A percentile compares a stretch with the other conserved stretches of the same genome.
Evolutionary conservation across 1,284 basidiomycete genomes (phyloP).

Genomic region (Singerocomus inundabilis): DNA sequence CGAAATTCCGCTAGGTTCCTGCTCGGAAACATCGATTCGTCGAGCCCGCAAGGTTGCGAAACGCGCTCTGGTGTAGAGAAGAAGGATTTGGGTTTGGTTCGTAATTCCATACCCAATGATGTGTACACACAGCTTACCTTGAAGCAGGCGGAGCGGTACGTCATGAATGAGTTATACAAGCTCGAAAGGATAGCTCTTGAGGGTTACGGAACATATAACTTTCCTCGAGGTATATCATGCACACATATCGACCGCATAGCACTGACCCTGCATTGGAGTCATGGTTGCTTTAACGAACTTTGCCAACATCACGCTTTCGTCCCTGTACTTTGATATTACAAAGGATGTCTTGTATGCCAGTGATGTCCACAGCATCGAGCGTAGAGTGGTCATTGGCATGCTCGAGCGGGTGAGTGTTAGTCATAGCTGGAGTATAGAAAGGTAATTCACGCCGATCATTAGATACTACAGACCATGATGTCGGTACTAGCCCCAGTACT

Average conservation of each 20-base stretch:
- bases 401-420: slow-evolving; percentile 60
- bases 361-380: slow-evolving; percentile 46
- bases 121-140: neutral
- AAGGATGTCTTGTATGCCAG: slow-evolving; percentile 92
- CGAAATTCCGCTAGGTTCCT: slow-evolving; percentile 90
- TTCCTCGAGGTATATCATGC: slow-evolving; percentile 69
- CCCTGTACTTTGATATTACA: slow-evolving; percentile 88
- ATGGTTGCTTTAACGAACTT: slow-evolving; percentile 63
- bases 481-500: slow-evolving; percentile 83
- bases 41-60: slow-evolving; percentile 18
- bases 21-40: slow-evolving; percentile 72
- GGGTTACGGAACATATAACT: slow-evolving; percentile 78
- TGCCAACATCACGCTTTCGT: slow-evolving; percentile 69
- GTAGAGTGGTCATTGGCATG: slow-evolving; percentile 69
- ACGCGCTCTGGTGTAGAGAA: slow-evolving; percentile 38
- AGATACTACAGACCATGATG: slow-evolving; percentile 73
- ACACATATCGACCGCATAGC: neutral
- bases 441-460: neutral
- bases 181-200: slow-evolving; percentile 68
- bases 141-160: slow-evolving; percentile 74
- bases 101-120: slow-evolving; percentile 26
- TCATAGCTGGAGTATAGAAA: neutral
- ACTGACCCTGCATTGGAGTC: slow-evolving; percentile 40
- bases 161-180: slow-evolving; percentile 80
- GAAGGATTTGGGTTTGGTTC: slow-evolving; percentile 61